Evolutionary conservation across 306 rosid species (phyloP).

Genomic region (Psophocarpus tetragonolobus): DNA sequence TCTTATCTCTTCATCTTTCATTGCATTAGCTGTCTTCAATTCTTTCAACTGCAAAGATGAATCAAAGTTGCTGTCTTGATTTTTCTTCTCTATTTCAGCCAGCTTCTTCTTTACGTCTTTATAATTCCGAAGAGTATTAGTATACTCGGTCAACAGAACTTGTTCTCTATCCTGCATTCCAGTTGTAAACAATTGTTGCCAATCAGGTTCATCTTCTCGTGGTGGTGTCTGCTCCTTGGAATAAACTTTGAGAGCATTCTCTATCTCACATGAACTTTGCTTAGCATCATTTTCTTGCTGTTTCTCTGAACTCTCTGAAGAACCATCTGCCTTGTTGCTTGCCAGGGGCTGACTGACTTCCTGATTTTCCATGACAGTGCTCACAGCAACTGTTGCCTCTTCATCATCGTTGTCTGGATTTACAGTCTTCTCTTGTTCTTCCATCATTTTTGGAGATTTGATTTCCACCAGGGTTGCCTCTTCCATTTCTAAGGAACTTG

Average conservation of each 20-base stretch:
- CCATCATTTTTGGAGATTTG: constrained; percentile 1
- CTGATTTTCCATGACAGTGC: constrained; percentile 36
- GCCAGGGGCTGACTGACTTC: constrained; percentile 20
- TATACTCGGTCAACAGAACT: constrained; percentile 70
- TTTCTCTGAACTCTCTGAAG: constrained; percentile 28
- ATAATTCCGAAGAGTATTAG: constrained; percentile 77
- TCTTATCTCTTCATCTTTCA: constrained; percentile 85
- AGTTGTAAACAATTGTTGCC: constrained; percentile 62
- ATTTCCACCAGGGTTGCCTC: constrained; percentile 11
- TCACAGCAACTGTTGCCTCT: constrained; percentile 19
- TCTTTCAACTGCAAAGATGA: constrained; percentile 59
- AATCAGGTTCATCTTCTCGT: constrained; percentile 73
- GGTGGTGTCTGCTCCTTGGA: constrained; percentile 21
- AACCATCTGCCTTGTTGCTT: constrained; percentile 23
- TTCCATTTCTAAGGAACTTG: constrained; percentile 14
- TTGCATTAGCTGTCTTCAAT: constrained; percentile 57
- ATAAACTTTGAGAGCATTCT: constrained; percentile 36
- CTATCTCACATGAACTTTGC: constrained; percentile 27
- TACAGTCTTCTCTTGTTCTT: constrained; percentile 34
- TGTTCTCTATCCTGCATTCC: constrained; percentile 80
- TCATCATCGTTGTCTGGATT: constrained; percentile 32
- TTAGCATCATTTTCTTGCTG: constrained; percentile 33
- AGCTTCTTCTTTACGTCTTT: constrained; percentile 80
- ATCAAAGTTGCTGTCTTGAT: constrained; percentile 42
- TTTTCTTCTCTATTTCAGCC: constrained; percentile 59